phyloP scores from a whole-genome alignment of 352 stramenopile genomes.

The Pythium coloratum region DNA sequence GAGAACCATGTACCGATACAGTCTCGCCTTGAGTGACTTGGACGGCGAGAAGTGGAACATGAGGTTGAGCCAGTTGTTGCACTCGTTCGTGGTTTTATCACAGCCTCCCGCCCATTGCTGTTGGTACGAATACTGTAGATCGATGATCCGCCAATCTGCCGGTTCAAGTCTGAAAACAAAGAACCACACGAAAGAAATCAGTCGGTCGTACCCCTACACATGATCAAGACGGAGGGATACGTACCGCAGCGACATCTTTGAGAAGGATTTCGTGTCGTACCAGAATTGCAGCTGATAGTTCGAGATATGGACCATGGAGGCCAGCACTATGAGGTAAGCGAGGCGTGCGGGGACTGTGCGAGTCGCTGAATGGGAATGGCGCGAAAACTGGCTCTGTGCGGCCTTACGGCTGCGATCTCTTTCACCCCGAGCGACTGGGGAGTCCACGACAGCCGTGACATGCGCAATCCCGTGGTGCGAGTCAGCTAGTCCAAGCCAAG shows the following conservation, averaged over 20 bases:
- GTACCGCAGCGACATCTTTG: constrained; percentile 14
- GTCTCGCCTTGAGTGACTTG: constrained; percentile 27
- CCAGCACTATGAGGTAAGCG: neutral
- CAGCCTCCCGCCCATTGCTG: constrained; percentile 10
- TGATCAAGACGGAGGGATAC: neutral
- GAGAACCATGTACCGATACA: constrained; percentile 23
- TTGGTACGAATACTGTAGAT: constrained; percentile 14
- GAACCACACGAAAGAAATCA: neutral
- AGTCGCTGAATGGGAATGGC: neutral
- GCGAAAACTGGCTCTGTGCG: neutral
- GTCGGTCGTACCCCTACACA: neutral
- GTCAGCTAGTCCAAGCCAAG: constrained; percentile 17
- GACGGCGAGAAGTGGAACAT: constrained; percentile 20
- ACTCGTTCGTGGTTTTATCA: neutral
- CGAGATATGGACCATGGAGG: constrained; percentile 3
- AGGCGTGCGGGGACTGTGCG: neutral
- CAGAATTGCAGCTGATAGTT: constrained; percentile 26
- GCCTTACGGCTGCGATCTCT: neutral
- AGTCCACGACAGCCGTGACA: neutral
- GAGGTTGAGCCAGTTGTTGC: constrained; percentile 17
- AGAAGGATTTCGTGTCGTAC: constrained; percentile 23
- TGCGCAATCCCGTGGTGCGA: neutral
- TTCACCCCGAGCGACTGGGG: neutral
- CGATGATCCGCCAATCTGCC: constrained; percentile 35
- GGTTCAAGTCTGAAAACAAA: constrained; percentile 27